Evolutionary conservation across 2,329 filamentous ascomycete genomes (phyloP).

Genomic region (Monilinia fructicola): DNA sequence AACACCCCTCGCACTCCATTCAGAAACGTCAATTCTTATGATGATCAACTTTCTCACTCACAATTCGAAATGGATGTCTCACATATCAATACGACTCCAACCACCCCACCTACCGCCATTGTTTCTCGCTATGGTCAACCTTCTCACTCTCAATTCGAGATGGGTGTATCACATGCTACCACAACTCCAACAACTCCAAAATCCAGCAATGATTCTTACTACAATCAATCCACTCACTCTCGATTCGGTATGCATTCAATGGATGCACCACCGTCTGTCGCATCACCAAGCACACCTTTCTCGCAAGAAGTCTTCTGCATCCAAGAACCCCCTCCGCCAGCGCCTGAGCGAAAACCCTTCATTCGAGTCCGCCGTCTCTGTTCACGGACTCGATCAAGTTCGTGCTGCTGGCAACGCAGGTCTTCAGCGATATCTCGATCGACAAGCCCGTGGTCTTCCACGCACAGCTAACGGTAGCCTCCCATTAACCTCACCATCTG

Average conservation of each 20-base stretch:
- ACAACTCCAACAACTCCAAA: background rate
- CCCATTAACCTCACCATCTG: background rate
- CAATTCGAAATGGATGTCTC: background rate
- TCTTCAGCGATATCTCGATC: constrained; percentile 8
- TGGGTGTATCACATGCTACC: no score
- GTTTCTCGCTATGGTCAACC: background rate
- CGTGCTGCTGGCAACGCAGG: constrained; percentile 3
- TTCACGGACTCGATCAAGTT: constrained; percentile 16
- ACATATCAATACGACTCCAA: background rate
- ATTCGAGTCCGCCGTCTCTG: constrained; percentile 16
- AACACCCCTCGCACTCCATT: no score
- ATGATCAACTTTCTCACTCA: background rate
- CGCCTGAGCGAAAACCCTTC: constrained; percentile 20
- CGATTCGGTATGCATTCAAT: background rate
- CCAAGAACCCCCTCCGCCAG: constrained; percentile 11
- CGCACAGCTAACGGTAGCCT: constrained; percentile 2
- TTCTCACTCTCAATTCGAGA: background rate
- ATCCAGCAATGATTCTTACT: background rate
- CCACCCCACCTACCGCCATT: background rate
- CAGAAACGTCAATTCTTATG: no score
- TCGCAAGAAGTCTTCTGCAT: background rate
- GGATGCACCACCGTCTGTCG: background rate
- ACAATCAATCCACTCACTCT: background rate
- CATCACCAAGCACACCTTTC: background rate
- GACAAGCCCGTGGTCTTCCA: constrained; percentile 20